A percentile compares a stretch with the other conserved stretches of the same genome.
Conservation (phyloP, 306 rosid genomes). For the Ceratonia siliqua region DNA sequence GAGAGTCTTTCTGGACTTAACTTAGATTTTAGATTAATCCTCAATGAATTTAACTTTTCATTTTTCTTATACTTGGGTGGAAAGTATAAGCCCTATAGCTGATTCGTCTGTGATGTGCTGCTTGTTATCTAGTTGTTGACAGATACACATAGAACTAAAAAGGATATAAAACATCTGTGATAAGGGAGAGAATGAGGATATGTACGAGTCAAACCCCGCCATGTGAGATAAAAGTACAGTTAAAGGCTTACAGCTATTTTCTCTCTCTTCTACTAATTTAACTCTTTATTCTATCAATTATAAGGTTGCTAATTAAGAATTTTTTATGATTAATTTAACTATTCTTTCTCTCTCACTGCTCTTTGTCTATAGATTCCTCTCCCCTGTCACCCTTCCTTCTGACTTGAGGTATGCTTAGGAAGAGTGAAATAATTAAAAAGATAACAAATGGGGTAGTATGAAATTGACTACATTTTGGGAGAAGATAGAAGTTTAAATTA, state of each 20-base stretch:
- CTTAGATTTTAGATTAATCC: neutral
- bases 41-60: neutral
- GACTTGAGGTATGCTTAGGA: too few relatives aligned
- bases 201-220: neutral
- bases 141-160: too few relatives aligned
- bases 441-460: too few relatives aligned
- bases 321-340: neutral
- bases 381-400: too few relatives aligned
- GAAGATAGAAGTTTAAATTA: too few relatives aligned
- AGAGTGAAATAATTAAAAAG: too few relatives aligned
- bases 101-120: neutral
- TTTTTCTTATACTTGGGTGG: neutral
- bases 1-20: conserved; percentile 1
- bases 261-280: neutral
- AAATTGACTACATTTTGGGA: too few relatives aligned
- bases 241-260: neutral
- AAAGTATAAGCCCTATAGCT: neutral
- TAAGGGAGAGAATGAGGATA: neutral
- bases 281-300: neutral
- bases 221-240: neutral
- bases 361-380: too few relatives aligned
- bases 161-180: too few relatives aligned
- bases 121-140: too few relatives aligned
- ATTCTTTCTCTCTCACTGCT: too few relatives aligned
- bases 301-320: neutral